Conservation (phyloP, 208 protist genomes). For the Pavlovales sp. region DNA sequence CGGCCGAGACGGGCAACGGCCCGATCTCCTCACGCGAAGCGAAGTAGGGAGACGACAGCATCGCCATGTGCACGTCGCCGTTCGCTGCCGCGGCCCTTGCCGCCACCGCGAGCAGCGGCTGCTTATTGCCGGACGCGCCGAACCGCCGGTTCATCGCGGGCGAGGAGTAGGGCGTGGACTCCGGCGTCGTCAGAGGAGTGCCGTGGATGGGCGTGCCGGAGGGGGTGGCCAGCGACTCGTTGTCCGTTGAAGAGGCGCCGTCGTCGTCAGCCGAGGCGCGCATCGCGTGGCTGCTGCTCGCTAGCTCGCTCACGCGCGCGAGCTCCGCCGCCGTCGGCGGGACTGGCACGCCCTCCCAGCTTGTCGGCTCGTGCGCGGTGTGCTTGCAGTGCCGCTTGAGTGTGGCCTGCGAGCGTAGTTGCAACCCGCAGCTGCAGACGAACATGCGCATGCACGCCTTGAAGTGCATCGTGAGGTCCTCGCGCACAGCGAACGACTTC, state of each 20-base stretch:
- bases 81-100: no score
- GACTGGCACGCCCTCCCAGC: background rate
- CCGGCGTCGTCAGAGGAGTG: no score
- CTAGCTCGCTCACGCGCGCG: background rate
- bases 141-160: background rate
- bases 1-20: no score
- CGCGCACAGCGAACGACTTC: conserved; percentile 15
- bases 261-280: background rate
- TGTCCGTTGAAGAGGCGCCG: background rate
- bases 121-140: background rate
- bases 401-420: conserved; percentile 11
- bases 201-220: no score
- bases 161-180: background rate
- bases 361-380: conserved; percentile 1
- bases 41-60: no score
- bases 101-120: no score
- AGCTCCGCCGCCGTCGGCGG: background rate
- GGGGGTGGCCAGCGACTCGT: background rate
- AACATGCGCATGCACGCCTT: conserved; percentile 27
- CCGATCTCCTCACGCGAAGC: background rate
- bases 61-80: no score
- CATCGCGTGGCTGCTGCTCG: no score
- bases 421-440: conserved; percentile 6
- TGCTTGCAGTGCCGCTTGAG: conserved; percentile 39
- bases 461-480: conserved; percentile 39